phyloP scores from a whole-genome alignment of 306 rosid genomes.

The Trichosanthes truncata region DNA sequence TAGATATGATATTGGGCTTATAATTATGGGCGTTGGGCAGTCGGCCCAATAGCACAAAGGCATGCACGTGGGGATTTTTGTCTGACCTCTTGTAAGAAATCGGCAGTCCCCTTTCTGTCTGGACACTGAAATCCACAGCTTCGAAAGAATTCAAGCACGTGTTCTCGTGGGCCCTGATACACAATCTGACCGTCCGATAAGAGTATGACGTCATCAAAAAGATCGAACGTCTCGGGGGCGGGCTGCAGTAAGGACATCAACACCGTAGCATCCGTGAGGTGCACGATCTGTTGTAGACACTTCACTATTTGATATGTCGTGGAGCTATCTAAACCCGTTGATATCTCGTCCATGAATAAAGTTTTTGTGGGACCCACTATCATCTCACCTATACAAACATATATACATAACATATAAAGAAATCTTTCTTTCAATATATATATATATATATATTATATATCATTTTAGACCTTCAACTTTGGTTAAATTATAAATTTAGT shows the following conservation, averaged over 20 bases:
- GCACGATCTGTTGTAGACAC: constrained; percentile 43
- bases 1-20: not conserved
- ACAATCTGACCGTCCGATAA: constrained; percentile 54
- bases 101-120: constrained; percentile 39
- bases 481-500: too few relatives aligned
- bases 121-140: constrained; percentile 44
- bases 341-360: constrained; percentile 65
- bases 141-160: constrained; percentile 30
- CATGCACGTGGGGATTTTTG: not conserved
- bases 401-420: too few relatives aligned
- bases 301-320: constrained; percentile 48
- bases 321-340: constrained; percentile 68
- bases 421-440: too few relatives aligned
- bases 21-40: not conserved
- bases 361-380: constrained; percentile 46
- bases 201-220: constrained; percentile 48
- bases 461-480: too few relatives aligned
- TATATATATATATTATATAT: too few relatives aligned
- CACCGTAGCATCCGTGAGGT: constrained; percentile 42
- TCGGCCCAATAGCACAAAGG: not conserved
- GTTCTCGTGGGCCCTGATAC: constrained; percentile 48
- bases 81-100: constrained; percentile 50
- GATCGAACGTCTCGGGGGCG: constrained; percentile 60
- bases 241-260: constrained; percentile 58
- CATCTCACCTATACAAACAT: constrained; percentile 38